Conservation (phyloP, 768 basidiomycete genomes). For the Mycena chlorophos region DNA sequence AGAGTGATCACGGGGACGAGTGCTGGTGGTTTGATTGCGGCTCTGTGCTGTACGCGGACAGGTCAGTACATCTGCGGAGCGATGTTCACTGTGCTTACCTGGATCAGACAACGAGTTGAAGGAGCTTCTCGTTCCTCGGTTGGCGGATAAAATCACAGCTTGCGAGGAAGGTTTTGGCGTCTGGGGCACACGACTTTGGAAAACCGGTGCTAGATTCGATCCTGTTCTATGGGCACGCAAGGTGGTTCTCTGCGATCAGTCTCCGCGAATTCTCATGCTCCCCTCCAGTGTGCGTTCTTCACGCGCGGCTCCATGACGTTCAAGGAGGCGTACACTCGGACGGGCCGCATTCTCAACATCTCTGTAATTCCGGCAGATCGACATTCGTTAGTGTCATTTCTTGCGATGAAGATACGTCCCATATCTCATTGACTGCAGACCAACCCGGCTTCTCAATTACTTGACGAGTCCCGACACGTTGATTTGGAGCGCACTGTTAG, state of each 20-base stretch:
- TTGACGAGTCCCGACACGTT: conserved; percentile 92
- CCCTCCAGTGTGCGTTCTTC: conserved; percentile 82
- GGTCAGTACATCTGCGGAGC: conserved; percentile 1
- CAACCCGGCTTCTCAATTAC: conserved; percentile 94
- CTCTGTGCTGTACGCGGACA: conserved; percentile 82
- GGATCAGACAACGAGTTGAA: conserved; percentile 72
- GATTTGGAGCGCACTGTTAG: conserved; percentile 79
- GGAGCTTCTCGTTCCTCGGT: conserved; percentile 70
- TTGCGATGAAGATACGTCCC: not conserved
- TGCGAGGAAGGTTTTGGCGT: conserved; percentile 74
- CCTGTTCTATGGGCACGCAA: conserved; percentile 87
- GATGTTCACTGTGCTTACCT: not conserved
- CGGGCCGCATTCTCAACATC: conserved; percentile 91
- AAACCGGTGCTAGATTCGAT: conserved; percentile 94
- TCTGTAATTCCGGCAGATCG: conserved; percentile 89
- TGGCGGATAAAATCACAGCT: conserved; percentile 82
- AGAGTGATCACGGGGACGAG: conserved; percentile 94
- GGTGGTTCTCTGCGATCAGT: conserved; percentile 40
- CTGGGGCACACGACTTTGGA: conserved; percentile 73
- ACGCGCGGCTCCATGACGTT: conserved; percentile 94
- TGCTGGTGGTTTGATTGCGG: conserved; percentile 81
- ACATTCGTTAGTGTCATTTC: conserved; percentile 61
- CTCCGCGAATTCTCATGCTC: not conserved
- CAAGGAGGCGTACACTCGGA: conserved; percentile 89
- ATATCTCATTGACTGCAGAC: conserved; percentile 44